These are phyloP conservation scores for Acorus calamus DNA, from an alignment of 106 monocot species.

Conservation along the genomic window DNA sequence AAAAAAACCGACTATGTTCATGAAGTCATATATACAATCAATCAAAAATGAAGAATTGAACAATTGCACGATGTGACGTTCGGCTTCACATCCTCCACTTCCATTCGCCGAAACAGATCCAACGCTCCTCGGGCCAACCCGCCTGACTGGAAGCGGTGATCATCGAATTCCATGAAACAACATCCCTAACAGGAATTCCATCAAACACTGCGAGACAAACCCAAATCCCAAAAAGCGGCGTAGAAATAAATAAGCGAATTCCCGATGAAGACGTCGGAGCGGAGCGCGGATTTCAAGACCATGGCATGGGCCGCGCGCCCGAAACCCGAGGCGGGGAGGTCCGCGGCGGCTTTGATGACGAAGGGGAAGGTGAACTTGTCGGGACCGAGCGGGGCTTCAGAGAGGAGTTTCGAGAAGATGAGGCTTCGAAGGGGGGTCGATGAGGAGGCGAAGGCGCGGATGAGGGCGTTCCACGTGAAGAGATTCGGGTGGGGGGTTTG, in stretches of 20 bases:
- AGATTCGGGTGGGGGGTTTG: neutral
- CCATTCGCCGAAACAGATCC: conserved; percentile 7
- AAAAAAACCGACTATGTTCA: too few relatives aligned
- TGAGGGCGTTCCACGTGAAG: conserved; percentile 10
- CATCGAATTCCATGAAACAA: conserved; percentile 18
- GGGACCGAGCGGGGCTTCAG: neutral
- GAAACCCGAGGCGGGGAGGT: neutral
- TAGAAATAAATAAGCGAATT: conserved; percentile 12
- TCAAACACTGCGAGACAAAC: conserved; percentile 9
- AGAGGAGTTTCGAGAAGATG: conserved; percentile 3
- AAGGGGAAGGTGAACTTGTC: conserved; percentile 18
- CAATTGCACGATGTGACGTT: too few relatives aligned
- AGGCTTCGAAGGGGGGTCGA: conserved; percentile 1
- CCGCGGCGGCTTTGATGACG: conserved; percentile 13
- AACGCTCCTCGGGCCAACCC: conserved; percentile 3
- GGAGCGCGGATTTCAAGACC: neutral
- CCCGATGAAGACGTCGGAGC: conserved; percentile 1
- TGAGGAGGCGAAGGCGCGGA: conserved; percentile 3
- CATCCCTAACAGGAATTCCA: conserved; percentile 4
- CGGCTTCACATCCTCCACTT: conserved; percentile 2
- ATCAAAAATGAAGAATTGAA: too few relatives aligned
- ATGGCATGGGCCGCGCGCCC: conserved; percentile 7
- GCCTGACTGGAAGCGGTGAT: conserved; percentile 6
- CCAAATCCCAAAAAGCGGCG: conserved; percentile 2
- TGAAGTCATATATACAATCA: too few relatives aligned